Conservation (phyloP, 164 flowering plant genomes). For the Dillenia suffruticosa region DNA sequence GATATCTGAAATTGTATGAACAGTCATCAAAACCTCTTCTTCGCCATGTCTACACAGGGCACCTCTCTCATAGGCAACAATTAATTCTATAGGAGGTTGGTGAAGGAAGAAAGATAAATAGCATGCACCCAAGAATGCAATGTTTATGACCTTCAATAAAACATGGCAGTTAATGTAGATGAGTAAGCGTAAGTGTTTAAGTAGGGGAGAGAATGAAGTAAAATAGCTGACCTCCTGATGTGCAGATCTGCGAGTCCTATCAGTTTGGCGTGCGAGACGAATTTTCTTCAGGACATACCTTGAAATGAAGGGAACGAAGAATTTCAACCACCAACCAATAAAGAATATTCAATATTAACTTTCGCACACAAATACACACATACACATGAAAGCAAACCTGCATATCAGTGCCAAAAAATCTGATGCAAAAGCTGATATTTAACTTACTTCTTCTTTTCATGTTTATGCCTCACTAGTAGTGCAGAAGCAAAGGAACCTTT, state of each 20-base stretch:
- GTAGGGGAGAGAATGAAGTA: not conserved
- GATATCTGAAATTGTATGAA: no score
- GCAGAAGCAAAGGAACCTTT: conserved; percentile 98
- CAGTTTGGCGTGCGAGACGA: conserved; percentile 98
- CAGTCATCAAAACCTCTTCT: no score
- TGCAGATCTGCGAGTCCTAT: conserved; percentile 90
- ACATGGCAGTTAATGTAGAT: no score
- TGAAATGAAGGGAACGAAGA: conserved; percentile 6
- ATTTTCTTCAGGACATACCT: conserved; percentile 98
- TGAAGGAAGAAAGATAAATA: not conserved
- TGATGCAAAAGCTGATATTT: conserved; percentile 1
- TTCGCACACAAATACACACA: not conserved
- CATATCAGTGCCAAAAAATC: not conserved
- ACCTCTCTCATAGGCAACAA: not conserved
- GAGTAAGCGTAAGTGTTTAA: not conserved
- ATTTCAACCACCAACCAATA: not conserved
- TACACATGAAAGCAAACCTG: not conserved
- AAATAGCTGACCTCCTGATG: conserved; percentile 72
- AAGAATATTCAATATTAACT: not conserved
- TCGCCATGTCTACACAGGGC: no score
- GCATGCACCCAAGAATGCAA: not conserved
- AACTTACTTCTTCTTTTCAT: conserved; percentile 86
- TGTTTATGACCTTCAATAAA: not conserved
- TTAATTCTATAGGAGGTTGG: not conserved
- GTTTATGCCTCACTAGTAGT: conserved; percentile 88